Conservation (phyloP, 2,329 filamentous ascomycete genomes). For the Madurella mycetomatis region DNA sequence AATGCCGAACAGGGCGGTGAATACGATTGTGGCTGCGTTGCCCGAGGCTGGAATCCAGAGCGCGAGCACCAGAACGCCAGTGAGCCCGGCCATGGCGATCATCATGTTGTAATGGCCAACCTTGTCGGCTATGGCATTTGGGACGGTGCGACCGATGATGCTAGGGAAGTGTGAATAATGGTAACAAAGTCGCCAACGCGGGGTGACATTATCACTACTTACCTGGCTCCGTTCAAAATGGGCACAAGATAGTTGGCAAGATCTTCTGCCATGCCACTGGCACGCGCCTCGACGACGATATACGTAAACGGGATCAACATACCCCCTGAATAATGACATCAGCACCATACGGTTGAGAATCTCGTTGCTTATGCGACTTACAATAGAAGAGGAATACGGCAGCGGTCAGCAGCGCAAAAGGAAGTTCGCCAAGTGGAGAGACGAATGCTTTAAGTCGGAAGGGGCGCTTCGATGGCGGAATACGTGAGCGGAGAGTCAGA, state of each 20-base stretch:
- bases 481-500: background rate
- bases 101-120: conserved; percentile 30
- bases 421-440: no score
- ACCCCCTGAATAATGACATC: no score
- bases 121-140: conserved; percentile 24
- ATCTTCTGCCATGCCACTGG: no score
- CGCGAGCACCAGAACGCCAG: conserved; percentile 31
- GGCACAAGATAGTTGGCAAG: background rate
- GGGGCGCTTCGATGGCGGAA: background rate
- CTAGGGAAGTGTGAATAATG: no score
- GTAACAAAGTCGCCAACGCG: no score
- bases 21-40: conserved; percentile 28
- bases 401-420: no score
- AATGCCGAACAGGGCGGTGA: conserved; percentile 34
- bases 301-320: no score
- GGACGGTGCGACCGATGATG: conserved; percentile 25
- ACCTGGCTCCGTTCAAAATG: conserved; percentile 29
- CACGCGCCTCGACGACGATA: no score
- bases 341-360: no score
- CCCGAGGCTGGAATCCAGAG: conserved; percentile 36
- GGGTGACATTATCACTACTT: no score
- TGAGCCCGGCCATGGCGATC: conserved; percentile 40
- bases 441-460: conserved; percentile 5
- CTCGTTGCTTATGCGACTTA: no score
- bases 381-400: no score